These are phyloP conservation scores for Mimosa bimucronata DNA, from an alignment of 306 rosid genomes.

Conservation along the genomic window DNA sequence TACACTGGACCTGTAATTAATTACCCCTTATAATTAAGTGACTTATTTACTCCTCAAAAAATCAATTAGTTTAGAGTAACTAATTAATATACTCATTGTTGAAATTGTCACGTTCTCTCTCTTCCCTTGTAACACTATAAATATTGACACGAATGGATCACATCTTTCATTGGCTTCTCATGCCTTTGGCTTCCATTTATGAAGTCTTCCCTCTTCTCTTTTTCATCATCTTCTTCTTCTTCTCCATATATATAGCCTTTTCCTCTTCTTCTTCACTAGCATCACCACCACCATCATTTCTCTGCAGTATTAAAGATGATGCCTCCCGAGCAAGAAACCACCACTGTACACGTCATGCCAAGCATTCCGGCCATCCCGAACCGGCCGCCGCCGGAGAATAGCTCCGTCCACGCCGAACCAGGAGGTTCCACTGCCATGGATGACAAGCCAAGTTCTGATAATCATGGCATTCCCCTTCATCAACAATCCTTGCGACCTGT, in stretches of 20 bases:
- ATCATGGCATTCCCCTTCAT: constrained; percentile 46
- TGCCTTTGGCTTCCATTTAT: constrained; percentile 35
- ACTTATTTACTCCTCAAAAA: too few relatives aligned
- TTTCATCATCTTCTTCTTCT: neutral
- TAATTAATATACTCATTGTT: too few relatives aligned
- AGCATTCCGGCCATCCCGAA: constrained; percentile 40
- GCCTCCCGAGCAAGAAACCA: constrained; percentile 83
- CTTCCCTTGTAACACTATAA: constrained; percentile 36
- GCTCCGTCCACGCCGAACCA: constrained; percentile 53
- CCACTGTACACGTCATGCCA: constrained; percentile 33
- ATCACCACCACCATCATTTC: neutral
- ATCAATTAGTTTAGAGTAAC: too few relatives aligned
- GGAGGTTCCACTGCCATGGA: constrained; percentile 31
- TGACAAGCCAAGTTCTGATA: constrained; percentile 40
- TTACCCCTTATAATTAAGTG: too few relatives aligned
- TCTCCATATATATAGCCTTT: neutral
- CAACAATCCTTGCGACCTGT: constrained; percentile 64
- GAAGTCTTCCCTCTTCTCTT: constrained; percentile 15
- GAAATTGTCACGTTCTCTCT: constrained; percentile 19
- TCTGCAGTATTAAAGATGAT: constrained; percentile 48
- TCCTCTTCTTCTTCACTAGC: neutral
- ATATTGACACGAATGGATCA: constrained; percentile 38
- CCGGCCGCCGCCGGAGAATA: constrained; percentile 47
- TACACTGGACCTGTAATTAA: too few relatives aligned
- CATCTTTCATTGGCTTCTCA: constrained; percentile 43